Base-by-base conservation (phyloP, 495 filamentous ascomycete species). In the Podospora comata region DNA sequence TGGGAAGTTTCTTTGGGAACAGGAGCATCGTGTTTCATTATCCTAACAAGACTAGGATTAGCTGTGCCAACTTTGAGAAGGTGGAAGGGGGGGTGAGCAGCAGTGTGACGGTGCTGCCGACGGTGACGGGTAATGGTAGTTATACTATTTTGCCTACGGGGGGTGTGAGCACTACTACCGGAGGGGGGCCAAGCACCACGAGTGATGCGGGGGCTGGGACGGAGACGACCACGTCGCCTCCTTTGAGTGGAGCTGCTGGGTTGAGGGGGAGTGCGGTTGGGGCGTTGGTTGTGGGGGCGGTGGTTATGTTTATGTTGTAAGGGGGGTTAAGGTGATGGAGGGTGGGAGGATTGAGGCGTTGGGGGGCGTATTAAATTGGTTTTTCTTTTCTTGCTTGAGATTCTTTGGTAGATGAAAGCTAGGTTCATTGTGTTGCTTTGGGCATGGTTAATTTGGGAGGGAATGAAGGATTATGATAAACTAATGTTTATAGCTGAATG, bases 21-120 rank as follows among this genome's bases (percentile, higher is more conserved):
- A 85, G 88, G 63, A 92, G 89, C 60, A 74, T 96, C 64, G 91
- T 94, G 56, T 77, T 97, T 63, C 92, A 96, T 79, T 85, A 81
- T 70, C 79, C 80, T 67, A 91, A 91, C 80, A 88, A 84, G 77
- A 91, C 87, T 0, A 86, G 89, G 67, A 83, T 92, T 71, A 82
- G 86, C 1, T 94, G 91, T 79, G 89, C 88, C 73, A 92, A 89
- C 81, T 91, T 93, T 75, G 72, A 72, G 26, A 67, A 74, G 56
- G 61, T 74, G 19, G 69, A 68, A 16, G 65, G 39, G 55, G 61
- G 66, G 63, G 72, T 60, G 28, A 32, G 30, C 30, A 32, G 30
- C 30, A 32, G 30, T 23, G n/a, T 16, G n/a, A 60, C 58, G 58
- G 13, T 60, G 16, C 5, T 39, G 20, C 60, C 32, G n/a, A 58